phyloP scores from a whole-genome alignment of 352 stramenopile species.

The Phytophthora uliginosa region DNA sequence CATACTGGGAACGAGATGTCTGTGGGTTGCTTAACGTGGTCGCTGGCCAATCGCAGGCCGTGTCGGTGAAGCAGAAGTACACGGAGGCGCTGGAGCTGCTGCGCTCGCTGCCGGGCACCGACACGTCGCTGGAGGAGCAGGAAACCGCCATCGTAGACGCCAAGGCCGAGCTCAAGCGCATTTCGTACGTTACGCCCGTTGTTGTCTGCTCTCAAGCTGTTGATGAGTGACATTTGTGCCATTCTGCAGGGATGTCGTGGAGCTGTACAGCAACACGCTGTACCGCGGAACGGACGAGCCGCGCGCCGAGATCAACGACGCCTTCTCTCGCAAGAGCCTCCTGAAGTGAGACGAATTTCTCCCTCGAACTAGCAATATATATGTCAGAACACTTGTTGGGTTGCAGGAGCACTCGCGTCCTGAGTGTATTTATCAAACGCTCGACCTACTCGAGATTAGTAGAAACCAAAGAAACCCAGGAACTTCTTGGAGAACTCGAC shows the following conservation, averaged over 20 bases:
- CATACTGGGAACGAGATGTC: too few species aligned
- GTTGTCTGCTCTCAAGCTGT: background rate
- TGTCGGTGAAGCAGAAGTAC: constrained; percentile 85
- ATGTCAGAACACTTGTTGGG: background rate
- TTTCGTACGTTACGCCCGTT: constrained; percentile 56
- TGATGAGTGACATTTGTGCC: constrained; percentile 14
- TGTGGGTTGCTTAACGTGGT: background rate
- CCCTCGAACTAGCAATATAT: background rate
- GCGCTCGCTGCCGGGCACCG: constrained; percentile 73
- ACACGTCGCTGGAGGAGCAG: constrained; percentile 85
- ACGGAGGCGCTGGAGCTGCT: constrained; percentile 72
- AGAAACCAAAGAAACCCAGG: constrained; percentile 76
- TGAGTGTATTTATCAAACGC: constrained; percentile 29
- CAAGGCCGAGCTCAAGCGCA: constrained; percentile 80
- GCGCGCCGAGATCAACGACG: constrained; percentile 86
- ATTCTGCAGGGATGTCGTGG: constrained; percentile 69
- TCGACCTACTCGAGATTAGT: constrained; percentile 50
- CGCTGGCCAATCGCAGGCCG: constrained; percentile 47
- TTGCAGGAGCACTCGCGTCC: constrained; percentile 10
- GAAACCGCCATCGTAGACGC: constrained; percentile 74
- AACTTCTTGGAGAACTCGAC: constrained; percentile 92
- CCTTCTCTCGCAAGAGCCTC: constrained; percentile 85
- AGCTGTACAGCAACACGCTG: constrained; percentile 89
- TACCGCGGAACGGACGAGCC: constrained; percentile 88
- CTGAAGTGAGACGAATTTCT: constrained; percentile 43